Conservation (phyloP, 192 early-diverging fungal species). For the Coemansia sp. region DNA sequence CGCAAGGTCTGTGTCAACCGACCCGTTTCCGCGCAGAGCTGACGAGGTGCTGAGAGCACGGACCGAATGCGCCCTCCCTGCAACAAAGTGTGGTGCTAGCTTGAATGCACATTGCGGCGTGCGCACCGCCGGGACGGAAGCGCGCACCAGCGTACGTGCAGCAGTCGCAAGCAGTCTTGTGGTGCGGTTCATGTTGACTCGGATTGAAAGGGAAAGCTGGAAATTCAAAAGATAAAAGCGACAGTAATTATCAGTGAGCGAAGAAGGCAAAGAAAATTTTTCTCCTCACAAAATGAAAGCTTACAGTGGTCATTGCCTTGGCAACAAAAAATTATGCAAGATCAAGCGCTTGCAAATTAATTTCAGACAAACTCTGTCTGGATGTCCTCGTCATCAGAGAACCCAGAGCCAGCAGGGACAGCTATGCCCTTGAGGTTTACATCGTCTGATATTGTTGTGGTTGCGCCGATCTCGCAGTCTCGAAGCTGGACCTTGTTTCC, state of each 20-base stretch:
- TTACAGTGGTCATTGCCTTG: not conserved
- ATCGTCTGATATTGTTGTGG: constrained; percentile 12
- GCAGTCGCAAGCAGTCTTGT: constrained; percentile 16
- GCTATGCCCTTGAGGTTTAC: constrained; percentile 23
- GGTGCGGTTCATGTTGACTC: constrained; percentile 31
- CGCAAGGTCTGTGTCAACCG: constrained; percentile 68
- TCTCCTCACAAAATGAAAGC: not conserved
- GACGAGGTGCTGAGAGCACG: constrained; percentile 40
- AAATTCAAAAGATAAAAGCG: not conserved
- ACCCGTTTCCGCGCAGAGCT: constrained; percentile 31
- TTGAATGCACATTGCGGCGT: not conserved
- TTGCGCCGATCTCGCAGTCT: constrained; percentile 72
- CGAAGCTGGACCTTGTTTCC: constrained; percentile 73
- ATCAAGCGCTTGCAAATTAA: not conserved
- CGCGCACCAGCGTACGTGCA: constrained; percentile 5
- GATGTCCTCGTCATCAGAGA: constrained; percentile 23
- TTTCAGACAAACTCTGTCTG: constrained; percentile 21
- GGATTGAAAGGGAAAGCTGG: not conserved
- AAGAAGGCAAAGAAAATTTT: constrained; percentile 10
- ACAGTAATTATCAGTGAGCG: not conserved
- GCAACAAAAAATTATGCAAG: not conserved
- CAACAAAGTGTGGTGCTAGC: constrained; percentile 1
- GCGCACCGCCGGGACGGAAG: not conserved
- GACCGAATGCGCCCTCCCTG: constrained; percentile 1
- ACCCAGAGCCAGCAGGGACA: constrained; percentile 22